A percentile compares a stretch with the other conserved stretches of the same genome.
Evolutionary conservation across 495 filamentous ascomycete genomes (phyloP).

Genomic region (Filosporella fistucella): DNA sequence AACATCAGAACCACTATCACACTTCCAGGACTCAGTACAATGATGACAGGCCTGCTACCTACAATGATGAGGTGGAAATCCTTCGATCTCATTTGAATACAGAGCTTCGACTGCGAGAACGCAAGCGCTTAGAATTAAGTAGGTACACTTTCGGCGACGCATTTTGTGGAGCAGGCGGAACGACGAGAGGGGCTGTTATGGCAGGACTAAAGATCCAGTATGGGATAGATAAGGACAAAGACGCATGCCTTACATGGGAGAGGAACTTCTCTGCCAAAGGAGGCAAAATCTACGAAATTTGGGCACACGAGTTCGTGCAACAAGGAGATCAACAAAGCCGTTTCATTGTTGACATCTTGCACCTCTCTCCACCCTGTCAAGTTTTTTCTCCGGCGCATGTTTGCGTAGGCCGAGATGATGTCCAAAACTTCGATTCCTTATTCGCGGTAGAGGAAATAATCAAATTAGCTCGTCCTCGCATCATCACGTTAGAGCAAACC

Average conservation of each 20-base stretch:
- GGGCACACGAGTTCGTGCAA: constrained; percentile 41
- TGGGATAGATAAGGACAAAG: constrained; percentile 53
- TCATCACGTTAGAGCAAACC: constrained; percentile 84
- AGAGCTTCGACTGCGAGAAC: too few species aligned
- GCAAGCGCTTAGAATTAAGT: too few species aligned
- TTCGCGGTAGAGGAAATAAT: constrained; percentile 60
- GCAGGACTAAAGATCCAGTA: constrained; percentile 57
- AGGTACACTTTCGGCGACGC: too few species aligned
- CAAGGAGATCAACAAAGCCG: constrained; percentile 10
- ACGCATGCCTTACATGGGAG: constrained; percentile 50
- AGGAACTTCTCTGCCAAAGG: constrained; percentile 53
- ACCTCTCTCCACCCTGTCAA: constrained; percentile 82
- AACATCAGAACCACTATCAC: neutral
- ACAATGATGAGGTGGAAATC: too few species aligned
- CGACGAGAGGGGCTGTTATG: constrained; percentile 58
- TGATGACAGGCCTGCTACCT: too few species aligned
- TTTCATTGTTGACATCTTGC: constrained; percentile 58
- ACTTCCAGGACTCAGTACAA: too few species aligned
- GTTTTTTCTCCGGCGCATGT: constrained; percentile 75
- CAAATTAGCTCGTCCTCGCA: constrained; percentile 53
- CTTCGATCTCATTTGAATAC: too few species aligned
- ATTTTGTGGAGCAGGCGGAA: constrained; percentile 71
- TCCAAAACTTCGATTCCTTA: constrained; percentile 64
- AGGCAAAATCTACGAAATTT: constrained; percentile 36
- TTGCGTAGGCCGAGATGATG: constrained; percentile 55